Percentiles rank a stretch among this genome's conserved stretches.
Evolutionary conservation across 805 yeast species (phyloP).

Genomic region (Candida qinlingensis): DNA sequence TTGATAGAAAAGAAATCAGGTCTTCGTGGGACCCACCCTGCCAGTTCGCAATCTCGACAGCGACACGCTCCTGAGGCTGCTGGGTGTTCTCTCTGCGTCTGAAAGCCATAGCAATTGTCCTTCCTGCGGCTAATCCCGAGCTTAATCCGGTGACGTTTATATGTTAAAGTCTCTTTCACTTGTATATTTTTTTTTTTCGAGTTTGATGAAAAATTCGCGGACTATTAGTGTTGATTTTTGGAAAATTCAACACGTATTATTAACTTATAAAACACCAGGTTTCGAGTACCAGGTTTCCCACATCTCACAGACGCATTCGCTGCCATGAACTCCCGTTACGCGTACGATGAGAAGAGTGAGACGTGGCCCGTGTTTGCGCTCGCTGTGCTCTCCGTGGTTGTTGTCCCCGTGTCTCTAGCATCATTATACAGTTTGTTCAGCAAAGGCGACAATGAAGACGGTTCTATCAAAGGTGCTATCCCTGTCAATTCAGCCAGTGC

Average conservation of each 20-base stretch:
- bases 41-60: slow-evolving; percentile 71
- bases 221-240: background rate
- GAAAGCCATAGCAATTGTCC: too few relatives aligned
- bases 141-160: too few relatives aligned
- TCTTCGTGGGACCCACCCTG: slow-evolving; percentile 70
- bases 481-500: slow-evolving; percentile 3
- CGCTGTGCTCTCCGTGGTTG: slow-evolving; percentile 21
- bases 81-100: too few relatives aligned
- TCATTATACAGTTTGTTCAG: slow-evolving; percentile 5
- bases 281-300: too few relatives aligned
- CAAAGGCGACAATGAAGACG: background rate
- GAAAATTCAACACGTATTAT: background rate
- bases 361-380: slow-evolving; percentile 27
- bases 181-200: background rate
- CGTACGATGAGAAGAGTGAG: slow-evolving; percentile 23
- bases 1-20: slow-evolving; percentile 58
- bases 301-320: too few relatives aligned
- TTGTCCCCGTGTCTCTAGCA: slow-evolving; percentile 19
- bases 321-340: slow-evolving; percentile 23
- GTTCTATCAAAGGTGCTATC: slow-evolving; percentile 2
- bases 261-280: too few relatives aligned
- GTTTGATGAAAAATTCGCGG: background rate
- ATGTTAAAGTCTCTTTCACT: too few relatives aligned
- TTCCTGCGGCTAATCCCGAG: background rate
- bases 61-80: too few relatives aligned